Base-by-base conservation (phyloP, 2,329 filamentous ascomycete genomes). In the Ophiostoma populinum region DNA sequence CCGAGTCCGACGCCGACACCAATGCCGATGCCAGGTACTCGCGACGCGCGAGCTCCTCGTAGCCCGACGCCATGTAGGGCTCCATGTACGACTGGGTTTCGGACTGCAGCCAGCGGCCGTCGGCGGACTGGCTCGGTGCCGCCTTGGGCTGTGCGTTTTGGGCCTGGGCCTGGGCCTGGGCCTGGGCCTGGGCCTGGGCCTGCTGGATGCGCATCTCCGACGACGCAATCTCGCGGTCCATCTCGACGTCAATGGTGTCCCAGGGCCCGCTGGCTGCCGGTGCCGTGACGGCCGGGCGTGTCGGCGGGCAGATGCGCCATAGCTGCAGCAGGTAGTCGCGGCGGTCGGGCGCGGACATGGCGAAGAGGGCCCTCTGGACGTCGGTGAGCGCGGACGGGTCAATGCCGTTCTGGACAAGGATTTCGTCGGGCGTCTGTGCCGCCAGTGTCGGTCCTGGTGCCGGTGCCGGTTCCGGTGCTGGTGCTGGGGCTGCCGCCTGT, bases 1-100 rank as follows among this genome's bases (percentile, higher is more conserved):
- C n/a, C 55, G 6, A 57, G 47, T 3, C 57, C 49, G 7, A 53
- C 52, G 24, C 22, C 18, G 33, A 24, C 4, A 26, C 20, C n/a
- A 35, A 28, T 10, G 36, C 31, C 13, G 43, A 42, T 18, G 49
- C 45, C 35, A 77, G 66, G 42, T 75, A 71, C 48, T 80, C 75
- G 36, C 70, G 63, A 39, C 63, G 62, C 39, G 76, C 71, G 38
- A 80, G 57, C 48, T 70, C 62, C 47, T 82, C 78, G 50, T 92
- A 93, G 11, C 85, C 85, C 6, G 72, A 76, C 32, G 70, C 54
- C 69, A 93, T 92, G 55, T 93, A 93, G 1, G 83, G 83, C 54
- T 92, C 82, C 25, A 69, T 71, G 41, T 69, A 63, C 30, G 53
- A 42, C 48, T 56, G 51, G 19, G 47, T 44, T 38, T 51, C 50